Evolutionary conservation across 768 basidiomycete genomes (phyloP).

Genomic region (Boletus rex-veris): DNA sequence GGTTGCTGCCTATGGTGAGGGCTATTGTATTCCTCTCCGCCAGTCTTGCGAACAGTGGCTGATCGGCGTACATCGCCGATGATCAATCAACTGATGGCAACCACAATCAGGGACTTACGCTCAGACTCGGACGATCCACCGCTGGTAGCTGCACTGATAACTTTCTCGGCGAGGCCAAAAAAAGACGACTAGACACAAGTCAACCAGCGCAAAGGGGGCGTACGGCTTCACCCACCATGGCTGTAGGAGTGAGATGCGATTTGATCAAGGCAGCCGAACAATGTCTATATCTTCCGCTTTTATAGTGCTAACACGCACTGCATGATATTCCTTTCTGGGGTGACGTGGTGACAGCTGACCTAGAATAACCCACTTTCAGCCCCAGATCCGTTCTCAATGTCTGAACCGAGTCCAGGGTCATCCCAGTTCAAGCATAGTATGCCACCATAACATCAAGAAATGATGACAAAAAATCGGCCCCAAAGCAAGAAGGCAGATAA

Average conservation of each 20-base stretch:
- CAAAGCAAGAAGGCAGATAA: too few species aligned
- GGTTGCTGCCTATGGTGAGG: constrained; percentile 42
- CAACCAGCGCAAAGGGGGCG: background rate
- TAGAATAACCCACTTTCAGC: constrained; percentile 2
- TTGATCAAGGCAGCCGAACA: constrained; percentile 9
- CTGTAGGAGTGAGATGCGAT: constrained; percentile 6
- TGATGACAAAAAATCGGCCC: background rate
- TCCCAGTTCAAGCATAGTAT: background rate
- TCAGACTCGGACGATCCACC: constrained; percentile 3
- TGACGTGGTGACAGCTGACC: constrained; percentile 18
- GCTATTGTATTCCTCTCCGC: constrained; percentile 61
- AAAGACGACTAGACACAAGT: constrained; percentile 52
- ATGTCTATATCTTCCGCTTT: constrained; percentile 2
- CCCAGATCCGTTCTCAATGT: background rate
- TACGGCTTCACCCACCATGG: constrained; percentile 22
- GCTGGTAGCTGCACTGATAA: constrained; percentile 46
- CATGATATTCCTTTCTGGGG: constrained; percentile 23
- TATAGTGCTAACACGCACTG: constrained; percentile 15
- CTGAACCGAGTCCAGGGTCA: background rate
- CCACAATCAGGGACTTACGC: constrained; percentile 2
- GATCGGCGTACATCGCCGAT: constrained; percentile 7
- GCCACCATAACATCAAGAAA: background rate
- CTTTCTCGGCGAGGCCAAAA: constrained; percentile 68
- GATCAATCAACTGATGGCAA: constrained; percentile 10
- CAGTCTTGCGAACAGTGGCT: constrained; percentile 53